phyloP scores from a whole-genome alignment of 2,329 filamentous ascomycete genomes.

The Pestalotiopsis fici region DNA sequence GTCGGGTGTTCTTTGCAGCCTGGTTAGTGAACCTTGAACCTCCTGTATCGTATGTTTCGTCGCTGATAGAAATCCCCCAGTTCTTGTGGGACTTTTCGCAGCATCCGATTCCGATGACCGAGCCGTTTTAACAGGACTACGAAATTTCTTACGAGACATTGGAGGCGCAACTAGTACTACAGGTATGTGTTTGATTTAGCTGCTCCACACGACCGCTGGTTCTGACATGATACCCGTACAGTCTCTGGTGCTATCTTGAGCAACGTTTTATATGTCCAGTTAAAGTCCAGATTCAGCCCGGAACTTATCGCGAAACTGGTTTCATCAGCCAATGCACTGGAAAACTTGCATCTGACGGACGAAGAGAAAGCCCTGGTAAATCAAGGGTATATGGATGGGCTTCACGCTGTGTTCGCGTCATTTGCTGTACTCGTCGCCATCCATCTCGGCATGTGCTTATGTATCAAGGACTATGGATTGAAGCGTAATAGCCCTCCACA shows the following conservation, averaged over 20 bases:
- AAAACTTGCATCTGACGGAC: background rate
- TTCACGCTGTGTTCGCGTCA: constrained; percentile 22
- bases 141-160: background rate
- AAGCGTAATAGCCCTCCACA: too few relatives aligned
- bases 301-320: background rate
- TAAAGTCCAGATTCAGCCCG: background rate
- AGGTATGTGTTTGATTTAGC: background rate
- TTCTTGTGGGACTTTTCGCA: background rate
- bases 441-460: background rate
- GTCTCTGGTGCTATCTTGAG: background rate
- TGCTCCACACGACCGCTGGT: too few relatives aligned
- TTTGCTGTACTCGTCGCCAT: background rate
- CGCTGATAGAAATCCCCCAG: background rate
- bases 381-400: background rate
- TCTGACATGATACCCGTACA: background rate
- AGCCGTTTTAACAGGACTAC: background rate
- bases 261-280: background rate
- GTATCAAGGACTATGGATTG: background rate
- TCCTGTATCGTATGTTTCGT: background rate
- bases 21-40: background rate
- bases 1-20: constrained; percentile 2
- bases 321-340: background rate
- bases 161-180: background rate
- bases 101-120: background rate
- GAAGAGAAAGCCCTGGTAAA: background rate